Conservation (phyloP, 805 yeast species). For the Cyberlindnera nakhonratchasimensis region DNA sequence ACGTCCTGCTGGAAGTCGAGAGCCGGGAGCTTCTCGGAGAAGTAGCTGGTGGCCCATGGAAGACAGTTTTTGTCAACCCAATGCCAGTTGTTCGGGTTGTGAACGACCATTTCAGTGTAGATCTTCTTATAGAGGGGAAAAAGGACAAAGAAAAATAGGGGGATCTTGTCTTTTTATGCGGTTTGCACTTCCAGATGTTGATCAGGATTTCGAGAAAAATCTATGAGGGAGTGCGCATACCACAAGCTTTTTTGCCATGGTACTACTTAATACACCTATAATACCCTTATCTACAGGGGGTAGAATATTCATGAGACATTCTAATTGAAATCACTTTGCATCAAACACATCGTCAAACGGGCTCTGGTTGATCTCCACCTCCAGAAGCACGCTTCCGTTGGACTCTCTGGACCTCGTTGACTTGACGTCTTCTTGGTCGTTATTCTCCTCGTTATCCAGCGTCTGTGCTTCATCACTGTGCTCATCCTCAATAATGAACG, state of each 20-base stretch:
- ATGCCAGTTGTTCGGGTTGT: constrained; percentile 75
- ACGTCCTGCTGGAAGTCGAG: constrained; percentile 27
- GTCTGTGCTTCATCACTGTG: constrained; percentile 12
- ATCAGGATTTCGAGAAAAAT: constrained; percentile 6
- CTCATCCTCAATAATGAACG: constrained; percentile 28
- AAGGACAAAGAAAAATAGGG: background rate
- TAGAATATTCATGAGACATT: background rate
- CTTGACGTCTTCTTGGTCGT: constrained; percentile 11
- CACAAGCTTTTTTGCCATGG: background rate
- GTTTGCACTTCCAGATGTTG: background rate
- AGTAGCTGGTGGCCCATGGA: constrained; percentile 57
- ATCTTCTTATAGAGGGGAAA: background rate
- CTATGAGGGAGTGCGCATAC: constrained; percentile 8
- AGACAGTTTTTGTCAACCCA: constrained; percentile 70
- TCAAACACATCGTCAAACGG: constrained; percentile 16
- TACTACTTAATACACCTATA: too few species aligned
- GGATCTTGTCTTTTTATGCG: too few species aligned
- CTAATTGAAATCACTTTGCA: background rate
- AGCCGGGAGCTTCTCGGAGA: constrained; percentile 36
- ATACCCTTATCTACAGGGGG: too few species aligned
- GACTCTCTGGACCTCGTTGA: constrained; percentile 15
- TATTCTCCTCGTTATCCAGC: constrained; percentile 7
- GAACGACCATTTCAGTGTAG: constrained; percentile 49
- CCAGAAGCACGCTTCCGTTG: constrained; percentile 25
- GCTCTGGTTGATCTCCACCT: constrained; percentile 26